Base-by-base conservation (phyloP, 257 asterid genomes). In the Ilex aquifolium region DNA sequence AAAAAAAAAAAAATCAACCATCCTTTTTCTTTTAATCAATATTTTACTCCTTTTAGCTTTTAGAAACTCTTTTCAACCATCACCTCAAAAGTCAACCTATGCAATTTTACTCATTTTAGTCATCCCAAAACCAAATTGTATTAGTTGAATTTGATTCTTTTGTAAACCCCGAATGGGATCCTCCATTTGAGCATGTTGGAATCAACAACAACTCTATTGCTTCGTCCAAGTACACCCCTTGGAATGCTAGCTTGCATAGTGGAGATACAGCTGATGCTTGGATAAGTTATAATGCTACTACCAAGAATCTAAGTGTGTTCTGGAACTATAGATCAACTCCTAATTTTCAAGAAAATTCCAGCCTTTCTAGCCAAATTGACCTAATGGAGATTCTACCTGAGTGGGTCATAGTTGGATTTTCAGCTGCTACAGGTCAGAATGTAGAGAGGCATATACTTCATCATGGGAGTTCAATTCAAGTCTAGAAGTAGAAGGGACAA, bases 381-480 rank as follows among this genome's bases (percentile, higher is more conserved):
- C 70, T 78, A 49, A 67, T 17, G 46, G 63, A 71, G 17, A 44
- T 67, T 69, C 68, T 78, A 54, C 75, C 77, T 32, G 62, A 63
- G n/a, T 67, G 79, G 77, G 68, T 60, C 13, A 67, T 61, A 0
- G 51, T 63, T 1, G 83, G 80, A 13, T 70, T 78, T 65, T 78
- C 83, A 46, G 83, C 77, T 67, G 77, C 80, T 30, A 74, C 83
- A 1, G 83, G 80, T 3, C 0, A 0, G n/a, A 0, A 60, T 27
- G 62, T 52, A 2, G 80, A 74, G 59, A 10, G 66, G 2, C 74
- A 70, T 11, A 46, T 6, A 7, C 75, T 78, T 36, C 63, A 57
- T 73, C 65, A 0, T 77, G 79, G 79, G 79, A 70, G 2, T 73
- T 74, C 61, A 63, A 40, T 32, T 78, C 83, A 1, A 75, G 51